phyloP scores from a whole-genome alignment of 139 green algal genomes.

The Micromonas pusilla region DNA sequence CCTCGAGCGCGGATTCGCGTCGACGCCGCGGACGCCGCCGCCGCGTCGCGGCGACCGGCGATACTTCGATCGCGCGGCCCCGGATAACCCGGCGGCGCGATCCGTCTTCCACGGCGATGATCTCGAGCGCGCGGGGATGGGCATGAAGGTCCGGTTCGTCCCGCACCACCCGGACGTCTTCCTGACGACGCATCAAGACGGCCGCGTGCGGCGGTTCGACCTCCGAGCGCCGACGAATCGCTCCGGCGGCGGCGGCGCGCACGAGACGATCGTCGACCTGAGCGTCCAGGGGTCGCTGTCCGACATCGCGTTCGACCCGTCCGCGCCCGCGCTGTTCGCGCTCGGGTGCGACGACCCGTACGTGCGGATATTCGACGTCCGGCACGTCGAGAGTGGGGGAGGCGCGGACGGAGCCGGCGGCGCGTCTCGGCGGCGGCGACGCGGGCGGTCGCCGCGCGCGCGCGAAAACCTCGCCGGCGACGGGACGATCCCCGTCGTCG shows the following conservation, averaged over 20 bases:
- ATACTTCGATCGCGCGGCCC: too few relatives aligned
- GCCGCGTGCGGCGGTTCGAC: slow-evolving; percentile 16
- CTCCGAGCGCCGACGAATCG: too few relatives aligned
- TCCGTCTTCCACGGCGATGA: neutral
- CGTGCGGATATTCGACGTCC: slow-evolving; percentile 12
- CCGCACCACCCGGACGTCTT: slow-evolving; percentile 5
- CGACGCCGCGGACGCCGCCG: neutral
- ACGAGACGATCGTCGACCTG: neutral
- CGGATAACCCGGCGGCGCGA: neutral
- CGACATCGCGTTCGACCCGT: slow-evolving; percentile 13
- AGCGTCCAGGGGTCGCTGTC: neutral
- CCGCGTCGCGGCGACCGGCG: too few relatives aligned
- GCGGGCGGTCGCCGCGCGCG: neutral
- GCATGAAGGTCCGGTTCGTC: slow-evolving; percentile 20
- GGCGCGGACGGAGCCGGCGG: neutral
- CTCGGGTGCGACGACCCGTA: neutral
- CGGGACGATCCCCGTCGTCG: neutral
- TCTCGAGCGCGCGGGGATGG: slow-evolving; percentile 7
- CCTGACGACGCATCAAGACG: slow-evolving; percentile 22
- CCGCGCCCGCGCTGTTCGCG: neutral
- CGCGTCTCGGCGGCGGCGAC: neutral
- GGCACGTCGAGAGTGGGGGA: neutral
- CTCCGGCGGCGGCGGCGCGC: neutral
- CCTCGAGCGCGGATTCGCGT: slow-evolving; percentile 4
- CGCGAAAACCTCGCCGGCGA: neutral